These are phyloP conservation scores for Calonectria pteridis DNA, from an alignment of 2,329 filamentous ascomycete genomes.

Conservation along the genomic window DNA sequence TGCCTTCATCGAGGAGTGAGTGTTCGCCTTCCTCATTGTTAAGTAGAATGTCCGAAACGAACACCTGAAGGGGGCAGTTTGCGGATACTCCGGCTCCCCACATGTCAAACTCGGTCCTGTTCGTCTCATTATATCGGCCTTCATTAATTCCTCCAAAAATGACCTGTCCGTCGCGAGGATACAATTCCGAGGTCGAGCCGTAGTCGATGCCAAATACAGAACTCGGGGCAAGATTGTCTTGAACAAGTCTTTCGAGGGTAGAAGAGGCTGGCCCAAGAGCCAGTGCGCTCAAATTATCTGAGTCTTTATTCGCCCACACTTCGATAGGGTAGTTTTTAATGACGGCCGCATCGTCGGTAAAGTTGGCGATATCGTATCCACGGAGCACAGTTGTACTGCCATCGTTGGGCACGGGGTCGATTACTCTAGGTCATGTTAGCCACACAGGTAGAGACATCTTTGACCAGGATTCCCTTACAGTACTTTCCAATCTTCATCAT, in stretches of 20 bases:
- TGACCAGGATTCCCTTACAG: neutral
- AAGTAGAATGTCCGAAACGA: conserved; percentile 18
- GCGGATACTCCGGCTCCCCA: conserved; percentile 19
- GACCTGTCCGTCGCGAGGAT: conserved; percentile 20
- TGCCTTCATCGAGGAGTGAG: conserved; percentile 11
- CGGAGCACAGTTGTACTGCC: conserved; percentile 17
- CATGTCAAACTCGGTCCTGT: conserved; percentile 23
- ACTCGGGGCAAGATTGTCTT: conserved; percentile 12
- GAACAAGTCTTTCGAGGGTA: conserved; percentile 2
- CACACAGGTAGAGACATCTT: neutral
- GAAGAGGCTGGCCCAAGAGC: conserved; percentile 18
- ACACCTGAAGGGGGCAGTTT: conserved; percentile 24
- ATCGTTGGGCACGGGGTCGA: conserved; percentile 13
- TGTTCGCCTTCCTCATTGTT: conserved; percentile 25
- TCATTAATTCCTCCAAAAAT: conserved; percentile 21
- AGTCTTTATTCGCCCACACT: conserved; percentile 20
- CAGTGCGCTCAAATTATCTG: conserved; percentile 22
- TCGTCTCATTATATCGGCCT: conserved; percentile 12
- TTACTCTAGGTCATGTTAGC: conserved; percentile 3
- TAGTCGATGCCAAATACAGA: conserved; percentile 18
- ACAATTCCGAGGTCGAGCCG: conserved; percentile 18
- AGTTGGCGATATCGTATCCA: conserved; percentile 24
- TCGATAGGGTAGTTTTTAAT: conserved; percentile 20
- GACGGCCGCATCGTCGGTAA: conserved; percentile 6
- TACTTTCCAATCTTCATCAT: conserved; percentile 25